Evolutionary conservation across 257 asterid species (phyloP).

Genomic region (Petunia secreta): DNA sequence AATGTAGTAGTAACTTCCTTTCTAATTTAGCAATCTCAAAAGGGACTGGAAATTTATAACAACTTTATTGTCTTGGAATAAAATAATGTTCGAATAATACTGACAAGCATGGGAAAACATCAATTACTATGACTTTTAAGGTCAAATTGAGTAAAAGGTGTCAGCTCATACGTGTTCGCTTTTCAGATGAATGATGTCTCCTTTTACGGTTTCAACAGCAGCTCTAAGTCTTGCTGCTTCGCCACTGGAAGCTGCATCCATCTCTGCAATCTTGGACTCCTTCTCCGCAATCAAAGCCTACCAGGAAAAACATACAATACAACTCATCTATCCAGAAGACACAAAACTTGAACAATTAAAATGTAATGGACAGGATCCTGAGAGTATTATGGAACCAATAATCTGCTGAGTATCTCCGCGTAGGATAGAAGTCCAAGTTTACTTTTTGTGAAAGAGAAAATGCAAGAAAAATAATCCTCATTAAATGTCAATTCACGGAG

Average conservation of each 20-base stretch:
- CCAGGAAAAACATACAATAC: conserved; percentile 30
- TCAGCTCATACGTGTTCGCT: conserved; percentile 64
- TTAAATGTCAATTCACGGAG: not conserved
- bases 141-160: conserved; percentile 21
- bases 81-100: not conserved
- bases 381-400: conserved; percentile 13
- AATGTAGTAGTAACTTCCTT: conserved; percentile 12
- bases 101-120: not conserved
- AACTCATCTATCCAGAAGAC: conserved; percentile 8
- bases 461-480: not conserved
- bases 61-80: conserved; percentile 15
- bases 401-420: not conserved
- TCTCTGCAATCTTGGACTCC: conserved; percentile 90
- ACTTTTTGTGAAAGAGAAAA: too few species aligned
- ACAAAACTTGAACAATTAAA: conserved; percentile 1
- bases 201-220: conserved; percentile 81
- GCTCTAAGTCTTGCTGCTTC: conserved; percentile 94
- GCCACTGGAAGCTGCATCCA: conserved; percentile 99
- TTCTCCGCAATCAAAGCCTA: conserved; percentile 77
- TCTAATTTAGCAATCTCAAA: conserved; percentile 9
- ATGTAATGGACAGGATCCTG: not conserved
- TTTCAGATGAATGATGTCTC: conserved; percentile 74
- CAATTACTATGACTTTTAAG: not conserved
- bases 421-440: too few species aligned
- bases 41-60: not conserved